Base-by-base conservation (phyloP, 2,329 filamentous ascomycete genomes). In the Fusarium sp. region DNA sequence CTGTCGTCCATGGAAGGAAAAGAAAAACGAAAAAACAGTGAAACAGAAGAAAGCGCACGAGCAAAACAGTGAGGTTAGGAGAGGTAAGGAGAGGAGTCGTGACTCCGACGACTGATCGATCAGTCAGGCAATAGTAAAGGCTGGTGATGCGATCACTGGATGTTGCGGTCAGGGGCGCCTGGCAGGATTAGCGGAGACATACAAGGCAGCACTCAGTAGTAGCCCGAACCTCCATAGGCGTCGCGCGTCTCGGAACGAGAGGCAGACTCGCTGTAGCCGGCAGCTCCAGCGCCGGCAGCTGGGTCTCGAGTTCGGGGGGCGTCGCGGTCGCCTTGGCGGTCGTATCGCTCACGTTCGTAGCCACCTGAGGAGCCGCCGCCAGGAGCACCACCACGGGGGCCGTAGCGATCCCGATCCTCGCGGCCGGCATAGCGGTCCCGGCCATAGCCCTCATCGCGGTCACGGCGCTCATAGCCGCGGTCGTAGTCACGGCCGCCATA, bases 401-500 rank as follows among this genome's bases (percentile, higher is more conserved):
- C 78, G 65, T 85, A 85, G 66, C 84, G 83, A 23, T 86, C 85
- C 48, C 84, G 83, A 57, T 88, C 86, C 20, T 88, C 85, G 67
- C 86, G 86, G 54, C 84, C 84, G 64, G 78, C 85, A 64, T 84
- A 82, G 54, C 83, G 82, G 52, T 84, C 83, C 18, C 83, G 82
- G 37, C 81, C 79, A 57, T 83, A 82, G 54, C 82, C 79, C 8
- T 84, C 83, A 16, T 85, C 84, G 48, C 82, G 81, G 41, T 81
- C 81, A 27, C 88, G 86, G 39, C 88, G 86, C 52, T 90, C 88
- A 65, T 86, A 86, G 62, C 84, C 89, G 76, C 92, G 91, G 67
- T 92, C 88, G 82, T 83, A 89, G 81, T 84, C 87, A 75, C 90
- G 89, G 71, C 90, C 84, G 72, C 89, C 83, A 57, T 87, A 85